A percentile compares a stretch with the other conserved stretches of the same genome.
Conservation (phyloP, 169 alveolate genomes). For the Plasmodium vivax region DNA sequence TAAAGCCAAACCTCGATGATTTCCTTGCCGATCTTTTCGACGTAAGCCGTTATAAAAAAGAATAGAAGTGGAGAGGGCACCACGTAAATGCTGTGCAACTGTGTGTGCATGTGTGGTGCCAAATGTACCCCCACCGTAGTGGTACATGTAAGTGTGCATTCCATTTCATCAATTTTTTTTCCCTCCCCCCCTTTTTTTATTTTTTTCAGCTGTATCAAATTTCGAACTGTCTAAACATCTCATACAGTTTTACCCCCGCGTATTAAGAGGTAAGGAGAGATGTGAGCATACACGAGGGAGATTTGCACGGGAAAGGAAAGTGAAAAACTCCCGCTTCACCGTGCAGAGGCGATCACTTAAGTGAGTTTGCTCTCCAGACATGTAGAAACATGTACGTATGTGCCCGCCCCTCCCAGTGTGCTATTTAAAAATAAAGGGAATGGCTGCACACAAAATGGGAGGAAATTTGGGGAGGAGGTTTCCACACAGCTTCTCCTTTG, state of each 20-base stretch:
- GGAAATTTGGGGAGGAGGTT: background rate
- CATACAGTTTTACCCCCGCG: slow-evolving; percentile 61
- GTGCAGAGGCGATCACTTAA: background rate
- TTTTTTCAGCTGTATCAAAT: slow-evolving; percentile 31
- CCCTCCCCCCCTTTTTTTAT: background rate
- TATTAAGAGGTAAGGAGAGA: slow-evolving; percentile 31
- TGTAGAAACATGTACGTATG: background rate
- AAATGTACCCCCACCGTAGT: background rate
- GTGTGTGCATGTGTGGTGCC: background rate
- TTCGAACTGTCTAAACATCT: slow-evolving; percentile 38
- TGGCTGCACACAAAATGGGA: background rate
- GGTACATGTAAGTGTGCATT: slow-evolving; percentile 1
- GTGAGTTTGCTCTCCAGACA: background rate
- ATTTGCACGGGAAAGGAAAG: background rate
- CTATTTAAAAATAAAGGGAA: background rate
- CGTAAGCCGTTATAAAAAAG: slow-evolving; percentile 9
- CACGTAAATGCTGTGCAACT: background rate
- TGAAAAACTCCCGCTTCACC: background rate
- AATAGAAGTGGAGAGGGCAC: background rate
- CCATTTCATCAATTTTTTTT: background rate
- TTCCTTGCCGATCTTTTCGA: slow-evolving; percentile 34
- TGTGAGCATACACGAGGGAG: background rate
- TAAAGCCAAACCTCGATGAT: slow-evolving; percentile 60
- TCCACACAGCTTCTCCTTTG: background rate
- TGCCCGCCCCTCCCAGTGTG: background rate